phyloP scores from a whole-genome alignment of 805 yeast genomes.

The Candida dajiaensis region DNA sequence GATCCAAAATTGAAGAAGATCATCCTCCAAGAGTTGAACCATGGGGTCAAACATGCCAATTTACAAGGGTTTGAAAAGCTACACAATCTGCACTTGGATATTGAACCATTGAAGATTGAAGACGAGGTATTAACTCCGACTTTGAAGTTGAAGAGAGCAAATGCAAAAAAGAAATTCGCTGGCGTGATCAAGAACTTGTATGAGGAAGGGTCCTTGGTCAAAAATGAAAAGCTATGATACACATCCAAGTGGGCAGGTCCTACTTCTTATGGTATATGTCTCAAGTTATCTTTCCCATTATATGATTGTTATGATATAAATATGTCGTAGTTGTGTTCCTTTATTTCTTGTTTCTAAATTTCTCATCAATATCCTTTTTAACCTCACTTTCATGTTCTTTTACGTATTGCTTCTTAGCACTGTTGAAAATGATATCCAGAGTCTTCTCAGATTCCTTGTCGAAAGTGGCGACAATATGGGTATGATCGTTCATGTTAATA shows the following conservation, averaged over 20 bases:
- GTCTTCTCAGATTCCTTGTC: slow-evolving; percentile 31
- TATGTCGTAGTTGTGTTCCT: neutral
- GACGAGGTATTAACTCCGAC: slow-evolving; percentile 68
- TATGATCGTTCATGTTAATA: slow-evolving; percentile 40
- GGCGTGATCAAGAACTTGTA: slow-evolving; percentile 38
- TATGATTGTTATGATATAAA: neutral
- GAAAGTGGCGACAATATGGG: slow-evolving; percentile 38
- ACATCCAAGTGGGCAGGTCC: neutral
- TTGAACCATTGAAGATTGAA: slow-evolving; percentile 57
- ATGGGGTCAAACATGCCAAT: slow-evolving; percentile 22
- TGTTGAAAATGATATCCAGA: slow-evolving; percentile 38
- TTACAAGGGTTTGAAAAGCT: slow-evolving; percentile 60
- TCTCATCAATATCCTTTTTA: slow-evolving; percentile 2
- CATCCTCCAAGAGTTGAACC: slow-evolving; percentile 16
- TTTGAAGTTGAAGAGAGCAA: slow-evolving; percentile 46
- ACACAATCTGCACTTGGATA: slow-evolving; percentile 45
- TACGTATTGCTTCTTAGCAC: slow-evolving; percentile 34
- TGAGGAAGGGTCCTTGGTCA: slow-evolving; percentile 40
- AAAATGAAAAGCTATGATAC: slow-evolving; percentile 18
- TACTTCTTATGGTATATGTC: neutral
- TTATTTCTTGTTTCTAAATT: neutral
- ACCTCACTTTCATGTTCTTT: slow-evolving; percentile 4
- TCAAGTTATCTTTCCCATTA: neutral
- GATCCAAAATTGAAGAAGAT: slow-evolving; percentile 17
- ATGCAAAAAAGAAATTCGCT: slow-evolving; percentile 40